Evolutionary conservation across 345 rosid genomes (phyloP).

Genomic region (Laguncularia racemosa): DNA sequence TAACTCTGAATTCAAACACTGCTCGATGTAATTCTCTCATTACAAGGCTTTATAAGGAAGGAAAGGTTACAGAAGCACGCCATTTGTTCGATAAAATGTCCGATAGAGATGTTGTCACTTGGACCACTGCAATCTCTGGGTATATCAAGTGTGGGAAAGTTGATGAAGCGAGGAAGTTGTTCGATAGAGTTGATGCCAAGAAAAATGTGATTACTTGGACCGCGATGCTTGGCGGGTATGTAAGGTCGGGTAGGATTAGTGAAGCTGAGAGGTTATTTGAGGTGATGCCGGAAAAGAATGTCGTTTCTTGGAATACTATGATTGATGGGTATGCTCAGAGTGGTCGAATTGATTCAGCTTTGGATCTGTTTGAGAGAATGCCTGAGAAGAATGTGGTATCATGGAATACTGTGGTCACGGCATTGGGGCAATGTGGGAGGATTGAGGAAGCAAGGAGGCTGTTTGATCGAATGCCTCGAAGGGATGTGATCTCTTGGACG

Average conservation of each 20-base stretch:
- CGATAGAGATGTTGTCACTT: constrained; percentile 53
- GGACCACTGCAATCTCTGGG: constrained; percentile 62
- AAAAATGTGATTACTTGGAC: constrained; percentile 83
- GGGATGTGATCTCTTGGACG: constrained; percentile 76
- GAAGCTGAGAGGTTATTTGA: constrained; percentile 59
- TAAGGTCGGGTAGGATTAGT: constrained; percentile 29
- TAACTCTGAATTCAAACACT: constrained; percentile 16
- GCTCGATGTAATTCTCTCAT: constrained; percentile 46
- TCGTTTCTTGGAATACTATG: constrained; percentile 74
- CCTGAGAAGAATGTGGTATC: constrained; percentile 58
- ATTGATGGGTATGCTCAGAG: constrained; percentile 48
- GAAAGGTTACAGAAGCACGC: constrained; percentile 46
- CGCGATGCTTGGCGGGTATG: constrained; percentile 54
- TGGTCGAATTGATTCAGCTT: constrained; percentile 37
- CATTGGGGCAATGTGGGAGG: constrained; percentile 43
- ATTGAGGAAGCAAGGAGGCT: constrained; percentile 44
- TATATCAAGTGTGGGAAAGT: constrained; percentile 46
- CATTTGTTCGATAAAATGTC: constrained; percentile 51
- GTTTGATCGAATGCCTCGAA: constrained; percentile 45
- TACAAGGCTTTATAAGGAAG: constrained; percentile 33
- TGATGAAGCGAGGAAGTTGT: constrained; percentile 50
- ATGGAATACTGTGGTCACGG: constrained; percentile 50
- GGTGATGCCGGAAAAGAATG: constrained; percentile 56
- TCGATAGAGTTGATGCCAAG: constrained; percentile 42
- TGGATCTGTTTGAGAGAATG: constrained; percentile 47